phyloP scores from a whole-genome alignment of 1,284 basidiomycete genomes.

The Leccinum subrobustum region DNA sequence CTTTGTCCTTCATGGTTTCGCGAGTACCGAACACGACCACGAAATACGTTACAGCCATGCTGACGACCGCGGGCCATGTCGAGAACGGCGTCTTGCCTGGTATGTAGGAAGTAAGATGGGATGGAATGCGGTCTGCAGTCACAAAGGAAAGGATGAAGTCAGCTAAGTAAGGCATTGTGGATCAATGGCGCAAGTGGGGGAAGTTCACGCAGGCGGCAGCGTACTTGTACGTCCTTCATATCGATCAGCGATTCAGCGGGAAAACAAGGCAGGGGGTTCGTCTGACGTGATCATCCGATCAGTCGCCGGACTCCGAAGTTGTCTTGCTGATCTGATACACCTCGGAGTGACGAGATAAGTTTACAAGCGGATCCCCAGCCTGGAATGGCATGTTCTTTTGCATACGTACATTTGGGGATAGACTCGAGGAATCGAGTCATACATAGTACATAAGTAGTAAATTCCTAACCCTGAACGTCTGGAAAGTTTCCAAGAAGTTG shows the following conservation, averaged over 20 bases:
- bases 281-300: conserved; percentile 3
- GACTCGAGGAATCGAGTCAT: no score
- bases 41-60: conserved; percentile 76
- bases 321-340: no score
- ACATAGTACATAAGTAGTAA: no score
- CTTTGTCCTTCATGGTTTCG: conserved; percentile 78
- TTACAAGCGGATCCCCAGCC: background rate
- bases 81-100: conserved; percentile 75
- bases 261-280: background rate
- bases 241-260: background rate
- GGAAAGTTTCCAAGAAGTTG: no score
- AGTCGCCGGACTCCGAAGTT: no score
- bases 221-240: background rate
- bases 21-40: conserved; percentile 84
- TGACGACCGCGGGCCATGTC: conserved; percentile 68
- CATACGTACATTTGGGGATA: background rate
- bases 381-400: background rate
- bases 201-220: no score
- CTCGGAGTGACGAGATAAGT: background rate
- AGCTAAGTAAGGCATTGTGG: conserved; percentile 65
- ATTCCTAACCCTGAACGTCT: no score
- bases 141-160: conserved; percentile 58
- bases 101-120: conserved; percentile 62
- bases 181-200: background rate
- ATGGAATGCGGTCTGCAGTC: conserved; percentile 52